Percentiles rank a stretch among this genome's conserved stretches.
phyloP scores from a whole-genome alignment of 768 basidiomycete genomes.

The Xerocomellus chrysenteron region DNA sequence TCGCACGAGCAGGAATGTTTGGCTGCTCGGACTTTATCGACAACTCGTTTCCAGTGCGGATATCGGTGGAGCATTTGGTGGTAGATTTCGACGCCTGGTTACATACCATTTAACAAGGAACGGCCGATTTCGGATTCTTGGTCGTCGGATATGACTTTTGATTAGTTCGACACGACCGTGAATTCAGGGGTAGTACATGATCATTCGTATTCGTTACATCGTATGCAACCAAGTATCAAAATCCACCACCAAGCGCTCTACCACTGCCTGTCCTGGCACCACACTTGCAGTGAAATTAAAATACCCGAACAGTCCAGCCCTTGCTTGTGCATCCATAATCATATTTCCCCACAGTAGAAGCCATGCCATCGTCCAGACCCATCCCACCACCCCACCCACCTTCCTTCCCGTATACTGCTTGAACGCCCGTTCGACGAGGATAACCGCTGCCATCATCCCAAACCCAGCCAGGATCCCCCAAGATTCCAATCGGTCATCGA shows the following conservation, averaged over 20 bases:
- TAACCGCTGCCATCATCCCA: slow-evolving; percentile 50
- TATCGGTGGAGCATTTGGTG: not conserved
- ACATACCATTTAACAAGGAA: not conserved
- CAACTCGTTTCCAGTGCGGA: not conserved
- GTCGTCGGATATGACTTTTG: not conserved
- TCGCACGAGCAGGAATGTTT: too few species aligned
- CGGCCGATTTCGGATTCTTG: not conserved
- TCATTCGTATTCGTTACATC: not conserved
- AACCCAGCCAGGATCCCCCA: slow-evolving; percentile 46
- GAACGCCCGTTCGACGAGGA: slow-evolving; percentile 42
- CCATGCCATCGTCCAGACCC: slow-evolving; percentile 37
- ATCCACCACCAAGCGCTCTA: slow-evolving; percentile 4
- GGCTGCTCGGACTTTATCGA: too few species aligned
- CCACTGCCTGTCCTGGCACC: not conserved
- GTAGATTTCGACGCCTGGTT: not conserved
- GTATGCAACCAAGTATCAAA: slow-evolving; percentile 14
- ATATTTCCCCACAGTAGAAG: slow-evolving; percentile 22
- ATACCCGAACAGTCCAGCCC: slow-evolving; percentile 12
- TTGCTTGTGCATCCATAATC: slow-evolving; percentile 21
- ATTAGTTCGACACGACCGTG: not conserved
- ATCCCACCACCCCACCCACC: slow-evolving; percentile 30
- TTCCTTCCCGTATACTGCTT: slow-evolving; percentile 22
- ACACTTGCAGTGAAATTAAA: not conserved
- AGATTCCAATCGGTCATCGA: slow-evolving; percentile 30
- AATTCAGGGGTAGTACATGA: too few species aligned